phyloP scores from a whole-genome alignment of 768 basidiomycete species.

The Asterophora parasitica region DNA sequence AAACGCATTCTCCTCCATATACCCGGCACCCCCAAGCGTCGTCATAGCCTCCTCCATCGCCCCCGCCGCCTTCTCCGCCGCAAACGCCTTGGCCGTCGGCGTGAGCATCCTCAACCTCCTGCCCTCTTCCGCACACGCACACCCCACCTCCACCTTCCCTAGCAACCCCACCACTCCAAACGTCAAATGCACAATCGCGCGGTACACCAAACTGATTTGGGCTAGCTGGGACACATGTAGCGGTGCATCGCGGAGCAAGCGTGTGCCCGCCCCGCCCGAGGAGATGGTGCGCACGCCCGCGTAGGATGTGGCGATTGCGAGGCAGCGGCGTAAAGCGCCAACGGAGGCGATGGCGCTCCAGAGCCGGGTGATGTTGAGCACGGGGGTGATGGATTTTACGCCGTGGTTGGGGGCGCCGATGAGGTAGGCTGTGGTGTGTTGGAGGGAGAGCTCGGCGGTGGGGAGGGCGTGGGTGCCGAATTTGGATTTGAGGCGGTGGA shows the following conservation, averaged over 20 bases:
- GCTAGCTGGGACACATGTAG: constrained; percentile 66
- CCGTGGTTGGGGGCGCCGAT: constrained; percentile 57
- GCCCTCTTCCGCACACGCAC: constrained; percentile 45
- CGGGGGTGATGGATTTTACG: constrained; percentile 61
- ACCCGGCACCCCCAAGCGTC: constrained; percentile 70
- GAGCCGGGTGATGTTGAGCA: constrained; percentile 74
- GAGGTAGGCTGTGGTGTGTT: constrained; percentile 56
- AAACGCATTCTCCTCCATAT: constrained; percentile 79
- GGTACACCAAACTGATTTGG: constrained; percentile 54
- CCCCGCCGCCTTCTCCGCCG: constrained; percentile 54
- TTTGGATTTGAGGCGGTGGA: constrained; percentile 77
- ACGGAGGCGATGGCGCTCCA: constrained; percentile 56
- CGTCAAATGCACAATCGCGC: constrained; percentile 57
- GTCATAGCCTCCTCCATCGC: constrained; percentile 76
- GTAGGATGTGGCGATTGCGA: constrained; percentile 63
- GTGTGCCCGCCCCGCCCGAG: constrained; percentile 33
- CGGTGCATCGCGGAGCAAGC: constrained; percentile 48
- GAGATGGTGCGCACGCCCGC: constrained; percentile 52
- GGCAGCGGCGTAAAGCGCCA: constrained; percentile 55
- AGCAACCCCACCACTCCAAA: constrained; percentile 57
- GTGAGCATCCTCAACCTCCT: constrained; percentile 58
- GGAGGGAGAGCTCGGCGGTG: constrained; percentile 68
- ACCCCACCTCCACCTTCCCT: constrained; percentile 57
- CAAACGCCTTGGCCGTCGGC: constrained; percentile 66
- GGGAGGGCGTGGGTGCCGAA: constrained; percentile 71